A percentile compares a stretch with the other conserved stretches of the same genome.
Evolutionary conservation across 306 rosid genomes (phyloP).

Genomic region (Bauhinia variegata): DNA sequence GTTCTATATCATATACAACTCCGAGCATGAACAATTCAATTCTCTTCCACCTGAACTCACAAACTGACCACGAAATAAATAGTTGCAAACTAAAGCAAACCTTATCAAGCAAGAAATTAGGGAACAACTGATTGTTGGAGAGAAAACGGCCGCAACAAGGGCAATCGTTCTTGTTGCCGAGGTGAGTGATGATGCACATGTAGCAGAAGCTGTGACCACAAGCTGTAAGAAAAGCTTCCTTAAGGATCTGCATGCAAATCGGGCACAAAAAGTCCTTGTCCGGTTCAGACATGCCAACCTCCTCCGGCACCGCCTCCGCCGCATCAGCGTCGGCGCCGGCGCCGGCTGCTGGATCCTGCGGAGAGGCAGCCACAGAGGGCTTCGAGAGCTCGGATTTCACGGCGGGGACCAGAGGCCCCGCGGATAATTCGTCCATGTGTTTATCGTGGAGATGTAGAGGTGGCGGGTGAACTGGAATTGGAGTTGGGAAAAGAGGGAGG

Average conservation of each 20-base stretch:
- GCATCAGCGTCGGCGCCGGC: slow-evolving; percentile 33
- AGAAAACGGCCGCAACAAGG: slow-evolving; percentile 90
- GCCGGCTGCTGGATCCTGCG: slow-evolving; percentile 35
- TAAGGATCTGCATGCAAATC: slow-evolving; percentile 95
- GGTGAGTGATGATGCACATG: slow-evolving; percentile 96
- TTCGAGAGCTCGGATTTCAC: slow-evolving; percentile 41
- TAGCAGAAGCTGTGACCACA: slow-evolving; percentile 98
- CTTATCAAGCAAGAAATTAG: slow-evolving; percentile 85
- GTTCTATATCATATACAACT: background rate
- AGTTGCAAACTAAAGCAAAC: slow-evolving; percentile 33
- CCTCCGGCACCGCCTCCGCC: background rate
- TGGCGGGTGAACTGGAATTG: background rate
- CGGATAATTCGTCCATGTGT: slow-evolving; percentile 52
- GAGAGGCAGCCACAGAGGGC: slow-evolving; percentile 3
- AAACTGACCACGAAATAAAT: background rate
- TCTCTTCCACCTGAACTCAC: background rate
- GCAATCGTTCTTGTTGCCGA: slow-evolving; percentile 89
- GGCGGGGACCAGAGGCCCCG: slow-evolving; percentile 61
- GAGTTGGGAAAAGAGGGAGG: background rate
- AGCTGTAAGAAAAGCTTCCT: slow-evolving; percentile 82
- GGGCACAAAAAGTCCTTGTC: slow-evolving; percentile 92
- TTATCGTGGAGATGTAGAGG: slow-evolving; percentile 26
- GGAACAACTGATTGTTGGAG: slow-evolving; percentile 73
- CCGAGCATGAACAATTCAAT: background rate
- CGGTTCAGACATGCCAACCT: slow-evolving; percentile 45